Evolutionary conservation across 108 stramenopile species (phyloP).

Genomic region (Discostella stelligeroides): DNA sequence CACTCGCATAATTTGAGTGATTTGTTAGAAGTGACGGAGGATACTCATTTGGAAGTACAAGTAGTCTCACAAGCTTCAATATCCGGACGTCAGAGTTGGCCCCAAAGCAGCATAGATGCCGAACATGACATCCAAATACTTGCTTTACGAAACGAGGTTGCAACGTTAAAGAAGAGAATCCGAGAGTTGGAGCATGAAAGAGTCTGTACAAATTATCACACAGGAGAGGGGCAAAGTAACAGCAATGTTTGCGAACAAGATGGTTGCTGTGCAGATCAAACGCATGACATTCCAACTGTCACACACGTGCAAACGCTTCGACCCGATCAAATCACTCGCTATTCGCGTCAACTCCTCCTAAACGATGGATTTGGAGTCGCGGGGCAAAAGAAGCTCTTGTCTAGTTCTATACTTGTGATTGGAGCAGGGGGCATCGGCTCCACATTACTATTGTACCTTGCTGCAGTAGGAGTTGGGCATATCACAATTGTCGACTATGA

Average conservation of each 20-base stretch:
- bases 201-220: background rate
- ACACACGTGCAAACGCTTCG: conserved; percentile 22
- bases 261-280: too few relatives aligned
- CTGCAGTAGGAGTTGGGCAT: conserved; percentile 77
- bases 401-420: conserved; percentile 71
- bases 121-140: conserved; percentile 9
- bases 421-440: conserved; percentile 91
- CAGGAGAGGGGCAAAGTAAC: background rate
- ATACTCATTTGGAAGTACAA: background rate
- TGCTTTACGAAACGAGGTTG: conserved; percentile 33
- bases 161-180: conserved; percentile 35
- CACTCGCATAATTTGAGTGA: conserved; percentile 51
- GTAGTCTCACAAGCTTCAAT: conserved; percentile 4
- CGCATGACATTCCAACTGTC: conserved; percentile 25
- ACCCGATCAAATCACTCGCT: conserved; percentile 69
- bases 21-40: conserved; percentile 20
- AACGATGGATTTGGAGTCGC: conserved; percentile 77
- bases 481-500: conserved; percentile 95
- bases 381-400: conserved; percentile 73
- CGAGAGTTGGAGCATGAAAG: conserved; percentile 28
- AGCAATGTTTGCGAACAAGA: too few relatives aligned
- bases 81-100: background rate
- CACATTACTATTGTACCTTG: conserved; percentile 79
- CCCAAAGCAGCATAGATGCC: background rate
- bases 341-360: conserved; percentile 76